Evolutionary conservation across 495 filamentous ascomycete genomes (phyloP), one percentile per base, ranked within the genome.

Genomic region (Xylaria flabelliformis): DNA sequence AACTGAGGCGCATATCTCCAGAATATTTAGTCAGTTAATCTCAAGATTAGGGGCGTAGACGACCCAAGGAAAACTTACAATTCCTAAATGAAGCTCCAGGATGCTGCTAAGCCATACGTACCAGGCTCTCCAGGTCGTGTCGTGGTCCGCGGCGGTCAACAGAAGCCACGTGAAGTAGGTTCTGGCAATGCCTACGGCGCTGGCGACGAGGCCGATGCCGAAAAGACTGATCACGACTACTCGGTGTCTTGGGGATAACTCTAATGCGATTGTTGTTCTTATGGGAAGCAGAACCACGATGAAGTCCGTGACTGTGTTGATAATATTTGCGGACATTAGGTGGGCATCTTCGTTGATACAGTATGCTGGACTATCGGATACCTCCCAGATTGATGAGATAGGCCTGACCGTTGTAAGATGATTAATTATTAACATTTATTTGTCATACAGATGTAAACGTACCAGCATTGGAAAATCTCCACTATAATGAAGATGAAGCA

Each of bases 221-320:
- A 92, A 90, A 39, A 91, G 86, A 19, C 86, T 79, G 21, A 88
- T 83, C 8, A 91, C 83, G 12, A 87, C 85, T 42, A 88, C 72
- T n/a, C 85, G 82, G 69, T 90, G 88, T 39, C 81, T 83, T 21
- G 79, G 48, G 34, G 88, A 86, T 65, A 92, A 80, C 48, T 88
- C 83, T 29, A 91, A 76, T 13, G 83, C 81, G 82, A 86, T 84
- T 42, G 89, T 83, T 46, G 88, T 81, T n/a, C 87, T 85, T 72
- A 91, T 89, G 0, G 90, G 90, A 1, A 92, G 73, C 12, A 88
- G 74, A 0, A 90, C 88, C 26, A 84, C 83, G 1, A 88, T 59
- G 59, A 91, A 84, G 72, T 92, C 90, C 21, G 88, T 89, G 44
- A 87, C 73, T 29, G 87, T 88, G 74, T 91, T 91, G 75, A 91